Conservation (phyloP, 139 green algal genomes). For the Chlorella ohadii region DNA sequence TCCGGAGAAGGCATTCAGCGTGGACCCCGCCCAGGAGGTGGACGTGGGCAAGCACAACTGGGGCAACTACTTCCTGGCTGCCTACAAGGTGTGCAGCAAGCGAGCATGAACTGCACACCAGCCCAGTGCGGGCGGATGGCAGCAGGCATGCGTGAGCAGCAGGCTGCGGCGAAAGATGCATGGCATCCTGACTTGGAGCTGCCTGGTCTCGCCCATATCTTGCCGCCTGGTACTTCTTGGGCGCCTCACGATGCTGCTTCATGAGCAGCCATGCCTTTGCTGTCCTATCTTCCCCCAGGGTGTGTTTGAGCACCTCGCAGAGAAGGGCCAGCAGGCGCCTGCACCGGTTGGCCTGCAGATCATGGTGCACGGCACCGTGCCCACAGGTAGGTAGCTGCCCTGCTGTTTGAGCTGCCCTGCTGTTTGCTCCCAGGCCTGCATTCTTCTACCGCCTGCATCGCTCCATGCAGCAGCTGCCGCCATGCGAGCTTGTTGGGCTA, state of each 20-base stretch:
- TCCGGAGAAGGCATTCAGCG: slow-evolving; percentile 68
- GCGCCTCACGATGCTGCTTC: too few relatives aligned
- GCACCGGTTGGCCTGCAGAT: slow-evolving; percentile 76
- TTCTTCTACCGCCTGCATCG: too few relatives aligned
- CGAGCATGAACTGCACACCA: too few relatives aligned
- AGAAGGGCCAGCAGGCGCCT: slow-evolving; percentile 46
- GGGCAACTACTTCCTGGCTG: slow-evolving; percentile 95
- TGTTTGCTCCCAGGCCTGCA: too few relatives aligned
- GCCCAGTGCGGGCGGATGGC: too few relatives aligned
- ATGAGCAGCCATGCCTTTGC: not conserved
- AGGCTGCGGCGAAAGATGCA: too few relatives aligned
- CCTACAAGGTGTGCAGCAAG: slow-evolving; percentile 83
- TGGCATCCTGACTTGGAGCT: too few relatives aligned
- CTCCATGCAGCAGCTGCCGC: not conserved
- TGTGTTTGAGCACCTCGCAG: slow-evolving; percentile 72
- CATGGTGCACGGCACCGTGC: slow-evolving; percentile 89
- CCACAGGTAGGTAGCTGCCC: slow-evolving; percentile 72
- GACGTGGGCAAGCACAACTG: slow-evolving; percentile 85
- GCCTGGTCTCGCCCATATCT: too few relatives aligned
- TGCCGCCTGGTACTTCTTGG: too few relatives aligned
- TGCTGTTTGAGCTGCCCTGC: not conserved
- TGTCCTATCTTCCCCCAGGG: not conserved
- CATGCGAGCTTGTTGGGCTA: not conserved
- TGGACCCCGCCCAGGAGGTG: slow-evolving; percentile 85
- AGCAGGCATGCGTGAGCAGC: too few relatives aligned